Conservation (phyloP, 257 asterid genomes). For the Verbena officinalis region DNA sequence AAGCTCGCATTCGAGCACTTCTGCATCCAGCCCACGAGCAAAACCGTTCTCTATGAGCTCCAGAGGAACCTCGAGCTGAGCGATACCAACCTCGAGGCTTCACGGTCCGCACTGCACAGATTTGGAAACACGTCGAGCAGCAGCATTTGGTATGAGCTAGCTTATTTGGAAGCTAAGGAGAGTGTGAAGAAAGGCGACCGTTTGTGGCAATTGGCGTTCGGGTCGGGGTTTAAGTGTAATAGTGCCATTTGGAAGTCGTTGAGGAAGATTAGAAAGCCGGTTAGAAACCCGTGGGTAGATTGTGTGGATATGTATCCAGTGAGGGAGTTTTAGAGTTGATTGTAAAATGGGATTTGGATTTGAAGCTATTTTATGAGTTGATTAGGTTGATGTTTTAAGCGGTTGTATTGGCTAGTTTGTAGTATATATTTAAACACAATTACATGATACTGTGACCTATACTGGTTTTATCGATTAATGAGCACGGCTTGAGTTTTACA, state of each 20-base stretch:
- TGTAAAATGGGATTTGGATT: background rate
- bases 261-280: constrained; percentile 36
- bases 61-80: constrained; percentile 47
- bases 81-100: constrained; percentile 55
- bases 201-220: constrained; percentile 67
- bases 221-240: constrained; percentile 70
- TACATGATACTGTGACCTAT: no score
- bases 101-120: constrained; percentile 57
- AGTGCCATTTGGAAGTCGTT: constrained; percentile 55
- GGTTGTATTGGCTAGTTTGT: no score
- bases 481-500: no score
- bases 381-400: no score
- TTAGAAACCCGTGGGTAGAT: constrained; percentile 74
- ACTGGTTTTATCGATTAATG: no score
- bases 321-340: constrained; percentile 24
- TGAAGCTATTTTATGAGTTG: no score
- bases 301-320: constrained; percentile 62
- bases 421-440: no score
- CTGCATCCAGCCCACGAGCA: constrained; percentile 89
- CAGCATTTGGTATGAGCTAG: constrained; percentile 59
- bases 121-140: constrained; percentile 71
- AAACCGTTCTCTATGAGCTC: constrained; percentile 62
- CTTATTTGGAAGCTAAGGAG: constrained; percentile 62
- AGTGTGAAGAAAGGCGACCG: constrained; percentile 51
- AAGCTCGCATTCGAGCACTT: constrained; percentile 95